Conservation (phyloP, 495 filamentous ascomycete genomes). For the Rhypophila decipiens region DNA sequence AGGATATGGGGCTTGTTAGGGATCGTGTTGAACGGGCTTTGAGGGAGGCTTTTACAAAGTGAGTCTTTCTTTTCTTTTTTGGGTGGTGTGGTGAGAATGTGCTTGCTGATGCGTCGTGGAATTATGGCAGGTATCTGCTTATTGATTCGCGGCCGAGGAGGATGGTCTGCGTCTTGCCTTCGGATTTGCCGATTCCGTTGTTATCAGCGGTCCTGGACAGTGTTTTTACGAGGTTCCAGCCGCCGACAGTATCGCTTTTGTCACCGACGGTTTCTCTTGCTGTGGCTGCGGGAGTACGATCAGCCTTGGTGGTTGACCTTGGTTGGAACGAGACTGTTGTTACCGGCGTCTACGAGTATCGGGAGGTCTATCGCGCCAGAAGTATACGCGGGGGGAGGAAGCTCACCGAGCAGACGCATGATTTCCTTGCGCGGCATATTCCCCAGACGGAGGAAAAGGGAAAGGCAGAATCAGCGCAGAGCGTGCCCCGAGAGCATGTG, state of each 20-base stretch:
- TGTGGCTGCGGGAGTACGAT: constrained; percentile 75
- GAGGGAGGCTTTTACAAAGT: constrained; percentile 79
- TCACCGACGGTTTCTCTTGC: constrained; percentile 63
- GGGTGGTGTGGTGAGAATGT: not conserved
- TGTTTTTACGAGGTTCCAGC: constrained; percentile 71
- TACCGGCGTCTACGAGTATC: constrained; percentile 80
- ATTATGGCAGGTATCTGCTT: constrained; percentile 55
- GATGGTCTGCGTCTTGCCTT: constrained; percentile 65
- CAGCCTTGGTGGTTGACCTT: constrained; percentile 76
- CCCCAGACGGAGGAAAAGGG: constrained; percentile 12
- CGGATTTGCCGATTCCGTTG: constrained; percentile 69
- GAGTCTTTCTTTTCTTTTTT: constrained; percentile 2
- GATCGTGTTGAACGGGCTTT: constrained; percentile 84
- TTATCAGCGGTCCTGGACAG: constrained; percentile 68
- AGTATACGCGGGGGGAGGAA: constrained; percentile 68
- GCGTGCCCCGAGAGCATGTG: constrained; percentile 9
- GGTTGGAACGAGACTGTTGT: constrained; percentile 86
- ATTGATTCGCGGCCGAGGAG: constrained; percentile 69
- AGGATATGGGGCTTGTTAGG: constrained; percentile 72
- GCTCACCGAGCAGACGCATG: constrained; percentile 62
- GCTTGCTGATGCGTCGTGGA: not conserved
- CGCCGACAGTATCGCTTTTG: constrained; percentile 75
- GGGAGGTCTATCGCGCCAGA: constrained; percentile 61
- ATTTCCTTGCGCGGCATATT: constrained; percentile 45
- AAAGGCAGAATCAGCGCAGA: constrained; percentile 4